Conservation (phyloP, 176 grass and related monocot genomes). For the Thalia dealbata region DNA sequence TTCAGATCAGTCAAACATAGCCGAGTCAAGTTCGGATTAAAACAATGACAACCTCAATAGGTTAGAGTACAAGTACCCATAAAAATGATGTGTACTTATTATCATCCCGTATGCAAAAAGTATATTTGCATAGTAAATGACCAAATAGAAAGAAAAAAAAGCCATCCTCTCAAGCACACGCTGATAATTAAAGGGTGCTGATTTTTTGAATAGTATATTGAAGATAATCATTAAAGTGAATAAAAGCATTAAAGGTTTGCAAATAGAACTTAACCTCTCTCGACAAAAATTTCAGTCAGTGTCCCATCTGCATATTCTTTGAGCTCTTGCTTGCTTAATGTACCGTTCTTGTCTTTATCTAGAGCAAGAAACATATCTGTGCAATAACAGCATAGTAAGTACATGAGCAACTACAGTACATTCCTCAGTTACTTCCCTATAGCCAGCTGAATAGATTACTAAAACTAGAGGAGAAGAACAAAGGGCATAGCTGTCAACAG, state of each 20-base stretch:
- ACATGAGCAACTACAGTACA: neutral
- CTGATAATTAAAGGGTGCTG: neutral
- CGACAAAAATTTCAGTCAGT: slow-evolving; percentile 89
- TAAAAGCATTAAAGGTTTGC: neutral
- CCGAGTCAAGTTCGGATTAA: no score
- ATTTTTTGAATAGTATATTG: neutral
- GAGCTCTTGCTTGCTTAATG: slow-evolving; percentile 93
- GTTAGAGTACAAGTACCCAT: no score
- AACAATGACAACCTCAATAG: no score
- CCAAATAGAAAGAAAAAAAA: neutral
- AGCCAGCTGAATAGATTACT: neutral
- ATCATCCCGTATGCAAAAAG: neutral
- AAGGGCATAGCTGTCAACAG: no score
- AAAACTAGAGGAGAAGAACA: neutral
- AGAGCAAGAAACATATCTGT: slow-evolving; percentile 98
- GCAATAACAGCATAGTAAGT: neutral
- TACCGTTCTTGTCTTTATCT: slow-evolving; percentile 94
- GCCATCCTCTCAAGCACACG: neutral
- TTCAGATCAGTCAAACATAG: no score
- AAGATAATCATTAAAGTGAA: neutral
- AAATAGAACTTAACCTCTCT: slow-evolving; percentile 54
- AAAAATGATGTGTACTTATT: no score
- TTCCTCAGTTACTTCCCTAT: neutral
- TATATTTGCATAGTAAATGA: neutral
- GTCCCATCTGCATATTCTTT: slow-evolving; percentile 99